Percentiles rank a stretch among this genome's conserved stretches.
These are phyloP conservation scores for Eleusine coracana DNA, from an alignment of 176 grass and related monocot genomes.

Conservation along the genomic window DNA sequence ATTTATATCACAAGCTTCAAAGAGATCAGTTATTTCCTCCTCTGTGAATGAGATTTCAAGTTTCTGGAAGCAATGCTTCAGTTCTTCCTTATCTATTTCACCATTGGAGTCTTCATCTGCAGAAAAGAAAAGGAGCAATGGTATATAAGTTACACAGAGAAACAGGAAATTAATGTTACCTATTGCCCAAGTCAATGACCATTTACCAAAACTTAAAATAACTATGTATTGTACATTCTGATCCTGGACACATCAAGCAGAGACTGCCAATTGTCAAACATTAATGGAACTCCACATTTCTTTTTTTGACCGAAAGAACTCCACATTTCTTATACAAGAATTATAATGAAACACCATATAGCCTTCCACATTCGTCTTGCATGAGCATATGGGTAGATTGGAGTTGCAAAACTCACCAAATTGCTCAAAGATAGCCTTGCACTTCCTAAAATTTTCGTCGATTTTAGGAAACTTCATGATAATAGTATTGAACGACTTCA, in stretches of 20 bases:
- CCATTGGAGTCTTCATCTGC: slow-evolving; percentile 97
- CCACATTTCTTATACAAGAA: slow-evolving; percentile 1
- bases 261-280: not conserved
- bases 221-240: not conserved
- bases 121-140: not conserved
- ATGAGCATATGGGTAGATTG: not conserved
- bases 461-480: slow-evolving; percentile 94
- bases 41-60: slow-evolving; percentile 78
- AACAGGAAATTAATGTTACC: not conserved
- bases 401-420: slow-evolving; percentile 61
- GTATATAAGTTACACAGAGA: slow-evolving; percentile 17
- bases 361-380: no score
- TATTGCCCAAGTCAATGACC: not conserved
- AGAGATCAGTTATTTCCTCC: slow-evolving; percentile 79
- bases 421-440: slow-evolving; percentile 89
- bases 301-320: not conserved
- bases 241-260: not conserved
- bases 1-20: slow-evolving; percentile 90
- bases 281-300: not conserved
- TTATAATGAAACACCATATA: not conserved
- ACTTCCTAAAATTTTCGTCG: slow-evolving; percentile 79
- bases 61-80: slow-evolving; percentile 80
- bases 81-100: slow-evolving; percentile 82
- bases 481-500: slow-evolving; percentile 80
- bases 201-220: not conserved